These are phyloP conservation scores for Sherardia arvensis DNA, from an alignment of 257 asterid species.

Conservation along the genomic window DNA sequence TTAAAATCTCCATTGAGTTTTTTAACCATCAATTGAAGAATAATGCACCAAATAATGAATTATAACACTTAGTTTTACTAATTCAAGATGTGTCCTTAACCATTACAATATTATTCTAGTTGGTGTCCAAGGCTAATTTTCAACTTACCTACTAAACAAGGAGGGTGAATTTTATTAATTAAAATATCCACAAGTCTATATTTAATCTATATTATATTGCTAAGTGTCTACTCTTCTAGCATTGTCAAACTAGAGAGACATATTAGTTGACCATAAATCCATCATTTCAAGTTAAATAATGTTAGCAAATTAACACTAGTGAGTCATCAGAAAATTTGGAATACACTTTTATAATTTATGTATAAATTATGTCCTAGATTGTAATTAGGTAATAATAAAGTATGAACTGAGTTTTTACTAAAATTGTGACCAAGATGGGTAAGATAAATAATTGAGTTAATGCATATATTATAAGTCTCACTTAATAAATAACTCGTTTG, in stretches of 20 bases:
- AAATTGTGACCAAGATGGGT: not conserved
- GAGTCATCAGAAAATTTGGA: not conserved
- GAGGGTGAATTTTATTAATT: not conserved
- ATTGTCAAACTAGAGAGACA: conserved; percentile 10
- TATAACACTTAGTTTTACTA: not conserved
- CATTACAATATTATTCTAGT: not conserved
- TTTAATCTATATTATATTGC: not conserved
- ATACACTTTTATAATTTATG: no score
- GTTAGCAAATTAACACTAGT: not conserved
- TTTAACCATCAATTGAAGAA: not conserved
- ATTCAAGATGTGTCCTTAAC: not conserved
- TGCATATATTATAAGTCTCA: not conserved
- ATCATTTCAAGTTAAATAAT: conserved; percentile 1
- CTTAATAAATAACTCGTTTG: not conserved
- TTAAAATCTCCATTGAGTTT: no score
- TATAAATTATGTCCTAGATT: no score
- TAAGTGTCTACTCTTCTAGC: not conserved
- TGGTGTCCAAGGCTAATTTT: not conserved
- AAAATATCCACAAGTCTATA: not conserved
- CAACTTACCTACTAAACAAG: not conserved
- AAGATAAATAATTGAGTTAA: no score
- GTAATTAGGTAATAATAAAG: no score
- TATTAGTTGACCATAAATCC: conserved; percentile 11
- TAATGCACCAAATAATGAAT: not conserved
- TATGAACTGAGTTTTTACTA: no score